Base-by-base conservation (phyloP, 495 filamentous ascomycete species). In the Melanomma pulvis-pyrius region DNA sequence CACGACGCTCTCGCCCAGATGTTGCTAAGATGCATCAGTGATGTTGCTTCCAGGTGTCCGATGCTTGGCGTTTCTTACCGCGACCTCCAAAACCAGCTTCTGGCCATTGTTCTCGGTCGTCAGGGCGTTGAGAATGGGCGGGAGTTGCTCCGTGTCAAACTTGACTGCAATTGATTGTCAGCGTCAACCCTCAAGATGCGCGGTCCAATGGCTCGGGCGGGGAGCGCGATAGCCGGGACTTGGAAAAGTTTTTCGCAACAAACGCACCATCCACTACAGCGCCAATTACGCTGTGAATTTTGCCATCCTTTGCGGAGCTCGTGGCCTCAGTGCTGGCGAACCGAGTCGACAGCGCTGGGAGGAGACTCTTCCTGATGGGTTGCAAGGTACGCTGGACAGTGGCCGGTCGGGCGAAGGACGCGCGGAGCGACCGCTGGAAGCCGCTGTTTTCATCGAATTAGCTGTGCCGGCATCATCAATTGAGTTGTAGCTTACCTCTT, bases 1-100 rank as follows among this genome's bases (percentile, higher is more conserved):
- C 80, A 98, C 96, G 78, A 97, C 92, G 86, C 90, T 96, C 86
- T 98, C 91, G 84, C 94, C 94, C 82, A 98, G 83, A 87, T 98
- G 94, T 96, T 98, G 94, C 92, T 97, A 76, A 50, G 58, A 56
- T 53, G 25, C 34, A 77, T 87, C 74, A 86, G 82, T 48, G 44
- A 54, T 55, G 36, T 65, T 60, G 61, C 62, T 61, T 55, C 44
- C 50, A 65, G 60, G 17, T 63, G 53, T 73, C 67, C 56, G 61
- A 69, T 59, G 48, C 34, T 60, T 69, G 55, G 57, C 58, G 39
- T 61, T n/a, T 77, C 92, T 78, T 96, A 96, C 92, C 77, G 94
- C 81, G 80, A 98, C 94, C 86, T 98, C 94, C 67, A 98, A 88
- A 59, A 96, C 86, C 62, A 98, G 89, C 87, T 93, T 98, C 77